Base-by-base conservation (phyloP, 352 stramenopile genomes). In the Phytophthora meadii region DNA sequence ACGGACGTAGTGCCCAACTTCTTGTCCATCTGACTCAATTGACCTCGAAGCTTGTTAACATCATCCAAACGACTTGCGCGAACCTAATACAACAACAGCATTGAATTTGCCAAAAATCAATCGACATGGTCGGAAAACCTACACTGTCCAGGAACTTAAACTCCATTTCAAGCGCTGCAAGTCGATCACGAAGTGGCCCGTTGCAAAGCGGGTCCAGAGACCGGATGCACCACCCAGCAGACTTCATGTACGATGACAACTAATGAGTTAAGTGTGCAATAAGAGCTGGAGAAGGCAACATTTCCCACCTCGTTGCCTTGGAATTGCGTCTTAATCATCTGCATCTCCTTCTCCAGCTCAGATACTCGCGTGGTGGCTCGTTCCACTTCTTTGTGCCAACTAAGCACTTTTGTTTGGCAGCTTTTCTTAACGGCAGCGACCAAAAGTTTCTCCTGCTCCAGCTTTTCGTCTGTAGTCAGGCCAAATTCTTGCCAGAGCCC, bases 121-220 rank as follows among this genome's bases (percentile, higher is more conserved):
- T 4, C 9, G 12, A 10, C 9, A 14, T 10, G 30, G 9, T 10
- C 25, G 25, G 4, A 25, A 36, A 27, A 40, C n/a, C 30, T 65
- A 85, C 77, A 56, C 70, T 74, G 17, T 82, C 61, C 4, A 86
- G 42, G 32, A 75, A 76, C 15, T 78, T 70, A 32, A 71, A 73
- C 36, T 82, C 77, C 40, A 79, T 65, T 49, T 81, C 69, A 28
- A 86, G 46, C 12, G 69, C 57, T 11, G 64, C 62, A 15, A 83
- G 61, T 48, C 54, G 45, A 28, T 86, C 72, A 1, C 74, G 69
- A 9, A 82, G 60, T n/a, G 65, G 39, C 11, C 54, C 52, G 8
- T 45, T 44, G 36, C 37, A 60, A 4, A 70, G 52, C 39, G 75
- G 37, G 2, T 61, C 41, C 12, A 70, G 34, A 0, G 55, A 58